A percentile compares a stretch with the other conserved stretches of the same genome.
These are phyloP conservation scores for Calonectria montana DNA, from an alignment of 2,329 filamentous ascomycete species.

Conservation along the genomic window DNA sequence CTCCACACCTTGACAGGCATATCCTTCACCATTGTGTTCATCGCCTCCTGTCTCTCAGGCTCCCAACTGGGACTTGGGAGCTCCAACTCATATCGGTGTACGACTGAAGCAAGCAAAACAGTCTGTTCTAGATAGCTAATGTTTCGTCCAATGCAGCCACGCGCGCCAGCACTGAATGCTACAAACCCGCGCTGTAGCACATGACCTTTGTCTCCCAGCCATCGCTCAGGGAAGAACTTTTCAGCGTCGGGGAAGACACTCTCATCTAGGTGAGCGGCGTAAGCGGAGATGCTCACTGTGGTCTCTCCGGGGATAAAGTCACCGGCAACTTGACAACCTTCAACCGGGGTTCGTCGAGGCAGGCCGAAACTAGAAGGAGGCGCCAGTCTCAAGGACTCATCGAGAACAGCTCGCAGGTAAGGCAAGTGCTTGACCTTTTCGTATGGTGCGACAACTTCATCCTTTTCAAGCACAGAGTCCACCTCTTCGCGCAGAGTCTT, in stretches of 20 bases:
- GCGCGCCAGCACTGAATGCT: slow-evolving; percentile 54
- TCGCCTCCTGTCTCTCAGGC: slow-evolving; percentile 31
- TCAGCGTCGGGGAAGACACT: slow-evolving; percentile 53
- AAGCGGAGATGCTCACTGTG: slow-evolving; percentile 51
- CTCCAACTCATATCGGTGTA: slow-evolving; percentile 55
- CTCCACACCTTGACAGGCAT: slow-evolving; percentile 41
- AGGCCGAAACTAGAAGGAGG: slow-evolving; percentile 43
- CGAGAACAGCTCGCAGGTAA: slow-evolving; percentile 64
- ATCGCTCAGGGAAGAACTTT: slow-evolving; percentile 54
- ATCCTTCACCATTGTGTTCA: slow-evolving; percentile 33
- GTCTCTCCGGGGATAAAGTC: slow-evolving; percentile 50
- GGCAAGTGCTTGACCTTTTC: slow-evolving; percentile 63
- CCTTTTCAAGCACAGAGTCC: slow-evolving; percentile 54
- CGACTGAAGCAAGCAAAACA: slow-evolving; percentile 54
- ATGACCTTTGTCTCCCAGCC: slow-evolving; percentile 49
- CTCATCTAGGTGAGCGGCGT: slow-evolving; percentile 53
- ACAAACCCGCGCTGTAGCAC: slow-evolving; percentile 51
- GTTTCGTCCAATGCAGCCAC: slow-evolving; percentile 55
- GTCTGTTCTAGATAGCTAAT: slow-evolving; percentile 58
- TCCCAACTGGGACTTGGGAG: slow-evolving; percentile 32
- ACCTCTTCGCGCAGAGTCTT: slow-evolving; percentile 57
- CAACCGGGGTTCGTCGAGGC: slow-evolving; percentile 42
- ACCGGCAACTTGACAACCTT: slow-evolving; percentile 44
- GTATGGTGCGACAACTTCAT: slow-evolving; percentile 59
- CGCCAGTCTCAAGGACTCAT: slow-evolving; percentile 55